Evolutionary conservation across 495 filamentous ascomycete genomes (phyloP).

Genomic region (Aspergillus mulundensis): DNA sequence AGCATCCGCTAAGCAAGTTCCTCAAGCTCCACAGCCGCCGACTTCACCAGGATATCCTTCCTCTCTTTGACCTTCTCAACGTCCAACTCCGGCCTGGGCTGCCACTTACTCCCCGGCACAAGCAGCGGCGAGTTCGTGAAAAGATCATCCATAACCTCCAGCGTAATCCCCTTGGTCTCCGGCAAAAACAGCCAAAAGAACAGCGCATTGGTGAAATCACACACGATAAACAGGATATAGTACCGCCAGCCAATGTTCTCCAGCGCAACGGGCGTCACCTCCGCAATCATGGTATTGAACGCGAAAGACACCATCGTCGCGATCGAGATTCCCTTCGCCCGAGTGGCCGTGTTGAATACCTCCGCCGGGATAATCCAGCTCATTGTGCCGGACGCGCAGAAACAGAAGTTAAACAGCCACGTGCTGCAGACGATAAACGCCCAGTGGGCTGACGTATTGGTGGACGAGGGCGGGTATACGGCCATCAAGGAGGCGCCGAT

Average conservation of each 20-base stretch:
- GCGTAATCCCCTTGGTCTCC: constrained; percentile 52
- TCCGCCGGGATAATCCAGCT: constrained; percentile 47
- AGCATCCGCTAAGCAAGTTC: not conserved
- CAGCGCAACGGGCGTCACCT: constrained; percentile 52
- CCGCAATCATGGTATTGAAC: constrained; percentile 63
- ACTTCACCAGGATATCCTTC: constrained; percentile 1
- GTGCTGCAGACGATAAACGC: constrained; percentile 9
- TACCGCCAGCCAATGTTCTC: constrained; percentile 39
- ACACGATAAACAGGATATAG: constrained; percentile 48
- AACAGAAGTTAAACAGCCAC: constrained; percentile 12
- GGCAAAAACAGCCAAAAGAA: constrained; percentile 59
- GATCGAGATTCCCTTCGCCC: constrained; percentile 55
- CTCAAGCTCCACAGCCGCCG: not conserved
- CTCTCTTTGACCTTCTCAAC: constrained; percentile 9
- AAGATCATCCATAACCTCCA: constrained; percentile 60
- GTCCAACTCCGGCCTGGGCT: constrained; percentile 19
- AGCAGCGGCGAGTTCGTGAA: constrained; percentile 59
- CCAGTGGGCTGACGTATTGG: constrained; percentile 3
- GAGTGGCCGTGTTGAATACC: constrained; percentile 58
- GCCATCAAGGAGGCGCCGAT: constrained; percentile 6
- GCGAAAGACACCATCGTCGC: constrained; percentile 57
- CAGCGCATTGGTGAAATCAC: constrained; percentile 40
- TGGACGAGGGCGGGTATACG: constrained; percentile 3
- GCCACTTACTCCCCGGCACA: constrained; percentile 39
- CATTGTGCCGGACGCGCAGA: constrained; percentile 9